Base-by-base conservation (phyloP, 495 filamentous ascomycete genomes). In the Penicillium robsamsonii region DNA sequence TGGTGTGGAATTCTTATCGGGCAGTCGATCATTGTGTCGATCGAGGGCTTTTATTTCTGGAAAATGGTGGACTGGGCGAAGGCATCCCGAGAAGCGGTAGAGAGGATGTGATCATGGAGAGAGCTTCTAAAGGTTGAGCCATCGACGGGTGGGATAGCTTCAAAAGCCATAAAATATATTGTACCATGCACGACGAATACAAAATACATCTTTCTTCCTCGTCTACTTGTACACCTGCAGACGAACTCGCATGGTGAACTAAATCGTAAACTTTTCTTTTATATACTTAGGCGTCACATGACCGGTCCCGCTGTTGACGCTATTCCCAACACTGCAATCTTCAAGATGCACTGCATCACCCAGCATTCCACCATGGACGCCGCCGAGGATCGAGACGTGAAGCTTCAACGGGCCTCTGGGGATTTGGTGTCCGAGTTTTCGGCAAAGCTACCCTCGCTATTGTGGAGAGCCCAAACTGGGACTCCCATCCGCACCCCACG, bases 401-500 rank as follows among this genome's bases (percentile, higher is more conserved):
- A 87, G 65, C 80, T 95, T 18, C 87, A 91, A 64, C 84, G 86
- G 43, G 77, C 81, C 38, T 89, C 90, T 4, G 72, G 76, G 13
- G 86, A 89, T 46, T 75, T 92, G 45, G 75, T 92, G 35, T 66
- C 73, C 10, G 86, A 90, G 54, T 84, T 93, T 57, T 66, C 69
- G n/a, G 64, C 66, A 75, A 75, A 75, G 69, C 46, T 84, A 73
- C 56, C 79, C 84, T 53, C 72, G 61, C 33, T 77, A 64, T 29
- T 88, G 35, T 79, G 75, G 75, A 76, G 70, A 55, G 59, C 66
- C 38, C 58, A 61, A 48, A 56, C 67, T 45, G 61, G 61, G 42
- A 59, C 53, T 46, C 49, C 63, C 52, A 56, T 55, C 56, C 68
- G 64, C 54, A 60, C 70, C 57, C 72, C 72, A 60, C 72, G 75